phyloP scores from a whole-genome alignment of 1,284 basidiomycete species.

The Rhodotorula sp. region DNA sequence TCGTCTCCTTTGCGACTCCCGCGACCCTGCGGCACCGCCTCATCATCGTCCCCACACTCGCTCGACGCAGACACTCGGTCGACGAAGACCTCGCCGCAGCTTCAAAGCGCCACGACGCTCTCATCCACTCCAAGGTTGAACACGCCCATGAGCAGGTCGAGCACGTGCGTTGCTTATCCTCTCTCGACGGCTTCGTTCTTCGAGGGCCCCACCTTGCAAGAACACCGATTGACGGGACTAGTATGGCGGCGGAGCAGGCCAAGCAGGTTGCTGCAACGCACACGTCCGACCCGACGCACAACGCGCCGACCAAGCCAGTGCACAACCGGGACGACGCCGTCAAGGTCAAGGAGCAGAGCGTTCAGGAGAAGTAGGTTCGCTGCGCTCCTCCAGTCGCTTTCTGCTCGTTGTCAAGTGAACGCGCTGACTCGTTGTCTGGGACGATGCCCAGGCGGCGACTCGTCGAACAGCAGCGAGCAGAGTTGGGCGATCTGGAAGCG shows the following conservation, averaged over 20 bases:
- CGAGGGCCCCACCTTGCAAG: not conserved
- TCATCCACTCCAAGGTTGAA: not conserved
- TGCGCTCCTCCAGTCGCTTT: not conserved
- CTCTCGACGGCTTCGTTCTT: not conserved
- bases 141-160: constrained; percentile 6
- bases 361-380: constrained; percentile 6
- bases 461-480: constrained; percentile 1
- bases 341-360: not conserved
- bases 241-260: not conserved
- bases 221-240: not conserved
- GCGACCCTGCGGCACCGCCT: no score
- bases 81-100: constrained; percentile 2
- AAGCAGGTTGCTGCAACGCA: constrained; percentile 6
- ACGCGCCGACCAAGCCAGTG: not conserved
- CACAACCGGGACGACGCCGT: not conserved
- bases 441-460: not conserved
- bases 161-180: not conserved
- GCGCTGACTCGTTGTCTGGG: not conserved
- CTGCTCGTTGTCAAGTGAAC: not conserved
- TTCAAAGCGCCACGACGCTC: not conserved
- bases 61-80: constrained; percentile 6
- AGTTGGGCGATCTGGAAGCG: constrained; percentile 18
- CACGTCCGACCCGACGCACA: not conserved
- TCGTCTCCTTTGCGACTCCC: not conserved
- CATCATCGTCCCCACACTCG: not conserved